Evolutionary conservation across 805 yeast species (phyloP).

Genomic region (Candida sphagnicola): DNA sequence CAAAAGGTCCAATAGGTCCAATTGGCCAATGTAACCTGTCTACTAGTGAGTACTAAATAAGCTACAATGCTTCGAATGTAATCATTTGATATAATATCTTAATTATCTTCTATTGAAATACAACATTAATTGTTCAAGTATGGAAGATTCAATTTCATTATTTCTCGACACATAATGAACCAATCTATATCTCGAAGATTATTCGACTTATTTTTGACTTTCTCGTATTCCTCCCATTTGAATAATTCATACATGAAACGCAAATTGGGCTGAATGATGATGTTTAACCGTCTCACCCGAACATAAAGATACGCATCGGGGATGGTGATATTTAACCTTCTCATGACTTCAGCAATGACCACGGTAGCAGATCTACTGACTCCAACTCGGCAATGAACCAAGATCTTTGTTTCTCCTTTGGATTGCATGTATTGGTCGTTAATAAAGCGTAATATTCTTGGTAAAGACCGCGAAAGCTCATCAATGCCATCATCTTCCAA

Average conservation of each 20-base stretch:
- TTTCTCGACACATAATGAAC: conserved; percentile 82
- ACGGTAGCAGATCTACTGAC: conserved; percentile 94
- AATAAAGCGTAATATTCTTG: conserved; percentile 61
- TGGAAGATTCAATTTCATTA: conserved; percentile 69
- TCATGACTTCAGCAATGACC: conserved; percentile 93
- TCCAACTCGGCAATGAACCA: conserved; percentile 94
- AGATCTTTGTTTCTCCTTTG: conserved; percentile 27
- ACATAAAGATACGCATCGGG: conserved; percentile 83
- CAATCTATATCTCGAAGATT: conserved; percentile 74
- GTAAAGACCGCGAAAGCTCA: conserved; percentile 58
- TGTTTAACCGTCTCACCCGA: conserved; percentile 84
- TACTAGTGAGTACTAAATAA: too few species aligned
- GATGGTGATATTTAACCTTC: conserved; percentile 58
- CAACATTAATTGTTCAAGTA: conserved; percentile 44
- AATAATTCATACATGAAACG: conserved; percentile 88
- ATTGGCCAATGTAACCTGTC: too few species aligned
- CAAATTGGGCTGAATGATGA: conserved; percentile 90
- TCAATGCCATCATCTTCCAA: conserved; percentile 92
- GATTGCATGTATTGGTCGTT: conserved; percentile 32
- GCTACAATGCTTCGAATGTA: too few species aligned
- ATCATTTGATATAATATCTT: too few species aligned
- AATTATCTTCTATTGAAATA: too few species aligned
- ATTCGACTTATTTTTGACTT: conserved; percentile 10
- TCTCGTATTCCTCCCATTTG: conserved; percentile 40
- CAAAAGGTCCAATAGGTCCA: too few species aligned